phyloP scores from a whole-genome alignment of 2,329 filamentous ascomycete species.

The Phialophora verrucosa region DNA sequence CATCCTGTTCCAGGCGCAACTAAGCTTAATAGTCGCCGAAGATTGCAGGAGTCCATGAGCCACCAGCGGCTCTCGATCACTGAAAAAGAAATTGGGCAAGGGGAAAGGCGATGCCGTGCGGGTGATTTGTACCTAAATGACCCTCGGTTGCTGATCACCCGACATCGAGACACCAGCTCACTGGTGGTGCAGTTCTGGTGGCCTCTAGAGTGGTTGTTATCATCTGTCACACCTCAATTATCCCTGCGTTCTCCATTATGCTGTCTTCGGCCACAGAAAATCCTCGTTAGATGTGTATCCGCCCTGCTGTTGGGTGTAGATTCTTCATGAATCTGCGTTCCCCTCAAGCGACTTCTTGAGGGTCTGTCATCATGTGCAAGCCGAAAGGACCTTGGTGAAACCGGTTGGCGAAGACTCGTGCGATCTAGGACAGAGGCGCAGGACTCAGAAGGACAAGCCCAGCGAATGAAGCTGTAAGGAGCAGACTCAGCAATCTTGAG shows the following conservation, averaged over 20 bases:
- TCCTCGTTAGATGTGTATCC: not conserved
- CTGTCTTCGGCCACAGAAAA: not conserved
- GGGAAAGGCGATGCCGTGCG: not conserved
- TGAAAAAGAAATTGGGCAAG: not conserved
- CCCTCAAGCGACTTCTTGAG: not conserved
- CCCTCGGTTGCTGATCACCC: not conserved
- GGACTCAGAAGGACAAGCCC: not conserved
- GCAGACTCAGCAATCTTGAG: constrained; percentile 1
- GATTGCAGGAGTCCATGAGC: not conserved
- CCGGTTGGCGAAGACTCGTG: not conserved
- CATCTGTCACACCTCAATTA: not conserved
- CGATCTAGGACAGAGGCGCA: not conserved
- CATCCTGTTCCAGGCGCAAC: not conserved
- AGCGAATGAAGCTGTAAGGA: constrained; percentile 1
- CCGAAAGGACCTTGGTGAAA: not conserved
- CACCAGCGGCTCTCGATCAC: not conserved
- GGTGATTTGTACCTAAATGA: not conserved
- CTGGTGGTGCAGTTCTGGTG: not conserved
- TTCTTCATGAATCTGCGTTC: not conserved
- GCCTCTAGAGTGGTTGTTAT: not conserved
- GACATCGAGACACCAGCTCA: not conserved
- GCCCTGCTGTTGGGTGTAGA: not conserved
- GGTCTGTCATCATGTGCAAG: not conserved
- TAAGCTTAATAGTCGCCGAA: not conserved
- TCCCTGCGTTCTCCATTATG: not conserved